Evolutionary conservation across 768 basidiomycete species (phyloP).

Genomic region (Xerocomellus chrysenteron): DNA sequence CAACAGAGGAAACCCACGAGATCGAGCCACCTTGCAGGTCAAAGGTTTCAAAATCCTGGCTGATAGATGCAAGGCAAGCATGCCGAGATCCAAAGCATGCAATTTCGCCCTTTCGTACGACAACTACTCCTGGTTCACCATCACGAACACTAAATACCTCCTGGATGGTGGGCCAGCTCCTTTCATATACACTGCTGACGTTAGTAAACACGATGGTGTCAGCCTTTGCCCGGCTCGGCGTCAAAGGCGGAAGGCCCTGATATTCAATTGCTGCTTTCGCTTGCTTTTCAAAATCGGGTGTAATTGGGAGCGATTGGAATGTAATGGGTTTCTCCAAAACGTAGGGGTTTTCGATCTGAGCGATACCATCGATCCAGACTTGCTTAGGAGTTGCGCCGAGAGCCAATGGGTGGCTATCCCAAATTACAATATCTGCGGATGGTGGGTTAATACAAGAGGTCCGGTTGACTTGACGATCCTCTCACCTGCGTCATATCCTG

Average conservation of each 20-base stretch:
- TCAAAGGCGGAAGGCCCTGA: slow-evolving; percentile 72
- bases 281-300: slow-evolving; percentile 67
- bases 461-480: not conserved
- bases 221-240: slow-evolving; percentile 37
- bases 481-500: slow-evolving; percentile 71
- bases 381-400: slow-evolving; percentile 78
- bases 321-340: slow-evolving; percentile 51
- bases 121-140: slow-evolving; percentile 39
- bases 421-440: slow-evolving; percentile 61
- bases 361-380: slow-evolving; percentile 83
- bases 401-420: slow-evolving; percentile 76
- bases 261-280: slow-evolving; percentile 55
- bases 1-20: slow-evolving; percentile 34
- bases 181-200: slow-evolving; percentile 51
- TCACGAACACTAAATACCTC: slow-evolving; percentile 18
- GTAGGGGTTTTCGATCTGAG: slow-evolving; percentile 55
- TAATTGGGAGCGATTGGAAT: slow-evolving; percentile 51
- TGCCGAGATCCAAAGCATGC: slow-evolving; percentile 45
- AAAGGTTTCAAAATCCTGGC: slow-evolving; percentile 38
- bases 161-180: slow-evolving; percentile 26
- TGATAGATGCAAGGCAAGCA: slow-evolving; percentile 23
- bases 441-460: not conserved
- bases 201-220: slow-evolving; percentile 61
- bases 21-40: slow-evolving; percentile 68
- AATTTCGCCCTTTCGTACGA: slow-evolving; percentile 54